Percentiles rank a stretch among this genome's conserved stretches.
These are phyloP conservation scores for Cinchona pubescens DNA, from an alignment of 257 asterid genomes.

Conservation along the genomic window DNA sequence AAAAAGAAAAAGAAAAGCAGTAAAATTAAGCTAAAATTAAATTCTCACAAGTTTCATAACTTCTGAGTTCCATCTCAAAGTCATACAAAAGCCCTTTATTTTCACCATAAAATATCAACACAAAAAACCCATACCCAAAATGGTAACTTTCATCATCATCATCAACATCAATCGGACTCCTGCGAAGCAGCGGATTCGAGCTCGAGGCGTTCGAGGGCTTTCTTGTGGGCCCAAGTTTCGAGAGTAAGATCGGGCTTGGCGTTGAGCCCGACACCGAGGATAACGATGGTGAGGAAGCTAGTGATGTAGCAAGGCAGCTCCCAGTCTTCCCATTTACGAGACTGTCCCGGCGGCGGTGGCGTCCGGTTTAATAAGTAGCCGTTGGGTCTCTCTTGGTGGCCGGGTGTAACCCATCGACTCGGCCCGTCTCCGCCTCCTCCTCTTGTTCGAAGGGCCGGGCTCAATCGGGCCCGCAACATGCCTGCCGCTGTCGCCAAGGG, in stretches of 20 bases:
- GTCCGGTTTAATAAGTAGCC: slow-evolving; percentile 63
- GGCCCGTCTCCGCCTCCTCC: slow-evolving; percentile 57
- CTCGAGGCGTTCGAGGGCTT: slow-evolving; percentile 90
- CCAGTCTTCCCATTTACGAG: slow-evolving; percentile 94
- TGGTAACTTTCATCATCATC: slow-evolving; percentile 21
- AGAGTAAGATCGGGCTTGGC: slow-evolving; percentile 98
- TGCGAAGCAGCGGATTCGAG: slow-evolving; percentile 38
- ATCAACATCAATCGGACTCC: slow-evolving; percentile 20
- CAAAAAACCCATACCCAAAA: slow-evolving; percentile 2
- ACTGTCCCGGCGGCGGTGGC: slow-evolving; percentile 56
- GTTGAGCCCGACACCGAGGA: slow-evolving; percentile 86
- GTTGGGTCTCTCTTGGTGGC: slow-evolving; percentile 85
- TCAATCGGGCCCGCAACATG: slow-evolving; percentile 50
- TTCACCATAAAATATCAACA: slow-evolving; percentile 20
- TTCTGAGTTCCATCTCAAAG: slow-evolving; percentile 6
- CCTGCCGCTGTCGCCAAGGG: slow-evolving; percentile 58
- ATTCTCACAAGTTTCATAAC: neutral
- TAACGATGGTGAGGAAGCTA: slow-evolving; percentile 71
- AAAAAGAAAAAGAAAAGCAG: neutral
- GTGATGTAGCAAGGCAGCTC: slow-evolving; percentile 90
- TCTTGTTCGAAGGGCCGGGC: slow-evolving; percentile 52
- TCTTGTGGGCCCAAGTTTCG: slow-evolving; percentile 97
- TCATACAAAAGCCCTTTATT: slow-evolving; percentile 20
- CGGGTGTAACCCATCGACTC: slow-evolving; percentile 64
- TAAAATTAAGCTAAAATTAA: neutral